Conservation (phyloP, 345 rosid genomes). For the Gossypium bickii region DNA sequence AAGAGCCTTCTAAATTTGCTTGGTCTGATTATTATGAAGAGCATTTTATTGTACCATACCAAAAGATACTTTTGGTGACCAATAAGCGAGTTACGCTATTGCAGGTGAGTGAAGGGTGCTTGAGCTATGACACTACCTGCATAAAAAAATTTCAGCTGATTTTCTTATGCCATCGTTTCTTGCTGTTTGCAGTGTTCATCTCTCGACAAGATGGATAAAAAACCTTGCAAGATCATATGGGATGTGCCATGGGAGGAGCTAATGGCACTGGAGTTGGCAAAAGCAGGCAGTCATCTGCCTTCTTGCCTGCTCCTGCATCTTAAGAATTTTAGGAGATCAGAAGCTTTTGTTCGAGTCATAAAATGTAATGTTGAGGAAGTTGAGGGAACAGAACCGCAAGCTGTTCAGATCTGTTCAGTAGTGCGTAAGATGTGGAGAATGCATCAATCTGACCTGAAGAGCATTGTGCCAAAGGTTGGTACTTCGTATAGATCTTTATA, state of each 20-base stretch:
- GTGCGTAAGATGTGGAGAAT: conserved; percentile 85
- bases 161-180: conserved; percentile 19
- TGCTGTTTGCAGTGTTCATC: conserved; percentile 50
- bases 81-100: conserved; percentile 77
- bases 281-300: conserved; percentile 70
- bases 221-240: conserved; percentile 93
- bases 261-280: conserved; percentile 93
- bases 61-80: conserved; percentile 76
- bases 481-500: neutral
- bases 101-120: conserved; percentile 52
- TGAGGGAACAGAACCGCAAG: conserved; percentile 67
- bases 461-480: conserved; percentile 60
- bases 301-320: conserved; percentile 90
- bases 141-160: neutral
- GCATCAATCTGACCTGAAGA: conserved; percentile 57
- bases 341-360: conserved; percentile 78
- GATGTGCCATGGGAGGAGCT: conserved; percentile 96
- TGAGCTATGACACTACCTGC: neutral
- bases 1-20: conserved; percentile 94
- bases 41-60: conserved; percentile 75
- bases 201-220: conserved; percentile 79
- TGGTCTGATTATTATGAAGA: conserved; percentile 85
- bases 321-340: conserved; percentile 74
- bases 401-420: conserved; percentile 74
- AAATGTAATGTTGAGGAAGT: conserved; percentile 66